Base-by-base conservation (phyloP, 495 filamentous ascomycete genomes). In the Hypoxylon perforatum region DNA sequence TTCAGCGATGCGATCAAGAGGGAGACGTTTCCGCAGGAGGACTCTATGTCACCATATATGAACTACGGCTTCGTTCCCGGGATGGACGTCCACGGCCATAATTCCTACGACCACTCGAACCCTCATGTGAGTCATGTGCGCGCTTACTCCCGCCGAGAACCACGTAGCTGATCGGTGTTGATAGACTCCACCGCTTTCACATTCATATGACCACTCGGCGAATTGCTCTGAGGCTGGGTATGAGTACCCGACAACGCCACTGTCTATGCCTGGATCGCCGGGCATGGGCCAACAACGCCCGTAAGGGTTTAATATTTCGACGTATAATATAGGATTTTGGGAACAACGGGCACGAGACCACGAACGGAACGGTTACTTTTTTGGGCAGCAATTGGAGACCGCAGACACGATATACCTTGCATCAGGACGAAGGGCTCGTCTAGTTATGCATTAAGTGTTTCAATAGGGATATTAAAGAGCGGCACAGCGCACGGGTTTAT, bases 131-230 rank as follows among this genome's bases (percentile, higher is more conserved):
- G 84, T 87, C 79, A 77, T 68, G 71, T 68, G 65, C 77, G 73
- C 73, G 74, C 71, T 70, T 70, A 67, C 68, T 69, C 62, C 69
- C 67, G 72, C 58, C 74, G 72, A 73, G 71, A 77, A 71, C 72
- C 69, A 63, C 73, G 76, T 80, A 82, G 78, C 80, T 82, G 80
- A 82, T 75, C 74, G 72, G 76, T 75, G 69, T 61, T 69, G 70
- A 70, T 84, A 96, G 92, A 94, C 93, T 79, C 93, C 93, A 79
- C 87, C 92, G 72, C 86, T 96, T 71, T 89, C 88, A 69, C 90
- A 93, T 65, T 88, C 90, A 15, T 92, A 90, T 77, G 91, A 94
- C 65, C 88, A 89, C 70, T 94, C 92, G 56, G 79, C 82, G 55
- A 76, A 80, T 71, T 80, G 88, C 78, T 82, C 89, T 71, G 79